Evolutionary conservation across 108 stramenopile species (phyloP).

Genomic region (Chaetoceros muelleri): DNA sequence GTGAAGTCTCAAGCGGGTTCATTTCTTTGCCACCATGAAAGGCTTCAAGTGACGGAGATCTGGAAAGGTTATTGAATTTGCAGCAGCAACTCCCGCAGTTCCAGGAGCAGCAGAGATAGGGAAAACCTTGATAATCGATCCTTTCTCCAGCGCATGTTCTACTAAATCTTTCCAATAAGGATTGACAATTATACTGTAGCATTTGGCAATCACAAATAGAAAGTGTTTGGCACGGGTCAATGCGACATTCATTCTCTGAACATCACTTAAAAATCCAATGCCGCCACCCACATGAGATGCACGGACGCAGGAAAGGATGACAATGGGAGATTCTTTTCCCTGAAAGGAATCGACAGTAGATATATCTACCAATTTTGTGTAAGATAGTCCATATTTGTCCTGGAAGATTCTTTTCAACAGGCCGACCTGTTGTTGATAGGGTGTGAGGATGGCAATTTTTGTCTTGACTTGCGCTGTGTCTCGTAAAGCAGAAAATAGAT

Average conservation of each 20-base stretch:
- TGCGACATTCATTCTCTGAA: slow-evolving; percentile 84
- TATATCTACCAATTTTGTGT: slow-evolving; percentile 21
- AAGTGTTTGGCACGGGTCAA: slow-evolving; percentile 51
- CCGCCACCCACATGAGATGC: slow-evolving; percentile 34
- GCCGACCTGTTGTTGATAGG: slow-evolving; percentile 53
- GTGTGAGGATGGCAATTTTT: slow-evolving; percentile 61
- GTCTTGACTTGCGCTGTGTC: slow-evolving; percentile 22
- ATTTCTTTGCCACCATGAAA: no score
- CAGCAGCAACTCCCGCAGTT: neutral
- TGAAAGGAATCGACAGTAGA: slow-evolving; percentile 80
- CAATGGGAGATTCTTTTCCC: slow-evolving; percentile 56
- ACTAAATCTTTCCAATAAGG: slow-evolving; percentile 84
- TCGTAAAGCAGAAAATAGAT: neutral
- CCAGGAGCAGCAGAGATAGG: no score
- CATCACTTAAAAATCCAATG: slow-evolving; percentile 77
- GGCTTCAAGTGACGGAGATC: neutral
- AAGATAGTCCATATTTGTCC: slow-evolving; percentile 18
- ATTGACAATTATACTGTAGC: slow-evolving; percentile 65
- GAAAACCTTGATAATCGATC: neutral
- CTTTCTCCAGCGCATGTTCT: slow-evolving; percentile 47
- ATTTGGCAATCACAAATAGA: slow-evolving; percentile 57
- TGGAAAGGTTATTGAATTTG: neutral
- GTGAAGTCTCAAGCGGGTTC: no score
- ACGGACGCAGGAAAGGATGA: slow-evolving; percentile 54
- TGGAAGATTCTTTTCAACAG: slow-evolving; percentile 23